These are phyloP conservation scores for Cyberlindnera sargentensis DNA, from an alignment of 805 yeast species.

Conservation along the genomic window DNA sequence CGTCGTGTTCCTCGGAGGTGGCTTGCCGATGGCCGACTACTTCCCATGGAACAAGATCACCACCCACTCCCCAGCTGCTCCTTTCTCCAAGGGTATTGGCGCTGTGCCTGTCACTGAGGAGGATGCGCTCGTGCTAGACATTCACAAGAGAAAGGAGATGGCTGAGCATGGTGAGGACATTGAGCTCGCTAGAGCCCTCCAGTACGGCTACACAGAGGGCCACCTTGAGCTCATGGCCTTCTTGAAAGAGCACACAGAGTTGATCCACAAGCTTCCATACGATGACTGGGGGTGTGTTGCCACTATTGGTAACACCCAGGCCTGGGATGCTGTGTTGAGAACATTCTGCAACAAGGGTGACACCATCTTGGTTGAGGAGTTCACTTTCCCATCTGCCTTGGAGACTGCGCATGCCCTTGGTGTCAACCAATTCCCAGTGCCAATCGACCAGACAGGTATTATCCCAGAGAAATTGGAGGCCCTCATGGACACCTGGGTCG, in stretches of 20 bases:
- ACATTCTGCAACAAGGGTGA: constrained; percentile 76
- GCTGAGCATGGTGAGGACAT: constrained; percentile 46
- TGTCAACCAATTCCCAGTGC: constrained; percentile 59
- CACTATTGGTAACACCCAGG: constrained; percentile 84
- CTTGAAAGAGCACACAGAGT: constrained; percentile 67
- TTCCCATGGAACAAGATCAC: constrained; percentile 83
- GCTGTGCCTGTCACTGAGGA: constrained; percentile 40
- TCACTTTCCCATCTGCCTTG: constrained; percentile 75
- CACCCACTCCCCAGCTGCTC: constrained; percentile 70
- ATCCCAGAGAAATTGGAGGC: constrained; percentile 61
- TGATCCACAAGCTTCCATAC: constrained; percentile 40
- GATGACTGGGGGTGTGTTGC: constrained; percentile 67
- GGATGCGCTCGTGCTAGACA: constrained; percentile 27
- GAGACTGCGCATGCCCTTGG: constrained; percentile 77
- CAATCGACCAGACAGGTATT: constrained; percentile 75
- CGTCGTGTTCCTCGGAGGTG: constrained; percentile 89
- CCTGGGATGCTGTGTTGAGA: constrained; percentile 79
- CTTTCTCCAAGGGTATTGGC: constrained; percentile 73
- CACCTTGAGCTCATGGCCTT: constrained; percentile 62
- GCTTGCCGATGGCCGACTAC: constrained; percentile 83
- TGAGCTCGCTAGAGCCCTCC: constrained; percentile 79
- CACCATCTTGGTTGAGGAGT: constrained; percentile 74
- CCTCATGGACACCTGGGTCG: constrained; percentile 64
- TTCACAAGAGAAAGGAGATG: constrained; percentile 35
- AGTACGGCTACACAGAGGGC: constrained; percentile 85